phyloP scores from a whole-genome alignment of 1,284 basidiomycete species.

The Melampsora allii-populina region DNA sequence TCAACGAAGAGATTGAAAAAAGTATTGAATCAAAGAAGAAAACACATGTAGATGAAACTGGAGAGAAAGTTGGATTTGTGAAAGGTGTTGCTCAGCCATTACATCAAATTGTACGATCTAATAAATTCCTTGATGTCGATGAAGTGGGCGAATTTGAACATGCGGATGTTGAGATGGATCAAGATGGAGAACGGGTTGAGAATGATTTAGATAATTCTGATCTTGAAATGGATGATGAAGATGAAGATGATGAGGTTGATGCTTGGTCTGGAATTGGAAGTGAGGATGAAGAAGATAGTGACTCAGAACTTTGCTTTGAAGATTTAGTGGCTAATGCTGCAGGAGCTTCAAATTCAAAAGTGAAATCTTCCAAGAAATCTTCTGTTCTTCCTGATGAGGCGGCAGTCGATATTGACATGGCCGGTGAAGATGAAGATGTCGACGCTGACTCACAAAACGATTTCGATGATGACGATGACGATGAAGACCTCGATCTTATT shows the following conservation, averaged over 20 bases:
- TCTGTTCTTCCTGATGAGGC: background rate
- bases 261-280: constrained; percentile 42
- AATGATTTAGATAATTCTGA: constrained; percentile 27
- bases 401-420: background rate
- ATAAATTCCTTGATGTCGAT: constrained; percentile 58
- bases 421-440: background rate
- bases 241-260: constrained; percentile 10
- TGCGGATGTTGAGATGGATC: constrained; percentile 58
- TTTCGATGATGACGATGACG: constrained; percentile 9
- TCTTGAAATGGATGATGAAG: constrained; percentile 11
- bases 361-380: background rate
- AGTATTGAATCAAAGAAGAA: constrained; percentile 37
- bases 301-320: constrained; percentile 37
- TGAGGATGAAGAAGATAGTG: constrained; percentile 36
- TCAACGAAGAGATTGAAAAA: constrained; percentile 47
- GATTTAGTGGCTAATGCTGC: constrained; percentile 12
- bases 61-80: constrained; percentile 54
- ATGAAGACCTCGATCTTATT: constrained; percentile 28
- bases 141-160: constrained; percentile 52
- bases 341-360: background rate
- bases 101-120: constrained; percentile 59
- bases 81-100: constrained; percentile 61
- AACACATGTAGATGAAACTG: constrained; percentile 46
- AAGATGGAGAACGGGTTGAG: constrained; percentile 55
- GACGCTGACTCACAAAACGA: background rate